phyloP scores from a whole-genome alignment of 768 basidiomycete species.

The Lactarius psammicola region DNA sequence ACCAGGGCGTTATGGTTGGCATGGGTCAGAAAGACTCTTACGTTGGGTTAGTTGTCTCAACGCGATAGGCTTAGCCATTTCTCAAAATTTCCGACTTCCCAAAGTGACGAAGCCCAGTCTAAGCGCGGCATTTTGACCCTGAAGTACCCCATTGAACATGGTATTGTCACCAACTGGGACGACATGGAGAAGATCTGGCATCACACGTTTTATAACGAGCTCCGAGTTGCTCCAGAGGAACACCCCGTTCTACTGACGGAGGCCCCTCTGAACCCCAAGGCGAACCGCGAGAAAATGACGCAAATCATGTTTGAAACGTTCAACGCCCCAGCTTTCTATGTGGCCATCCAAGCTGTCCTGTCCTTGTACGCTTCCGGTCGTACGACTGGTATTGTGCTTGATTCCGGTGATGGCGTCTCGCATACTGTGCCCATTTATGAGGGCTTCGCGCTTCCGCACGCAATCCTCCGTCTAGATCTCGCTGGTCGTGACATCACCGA shows the following conservation, averaged over 20 bases:
- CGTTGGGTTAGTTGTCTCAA: constrained; percentile 60
- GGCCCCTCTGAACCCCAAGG: constrained; percentile 70
- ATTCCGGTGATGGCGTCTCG: constrained; percentile 94
- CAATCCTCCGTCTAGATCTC: constrained; percentile 87
- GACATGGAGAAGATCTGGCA: constrained; percentile 99
- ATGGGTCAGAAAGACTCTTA: constrained; percentile 98
- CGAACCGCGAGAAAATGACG: constrained; percentile 72
- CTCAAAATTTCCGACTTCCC: not conserved
- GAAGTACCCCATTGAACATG: constrained; percentile 93
- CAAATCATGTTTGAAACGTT: constrained; percentile 81
- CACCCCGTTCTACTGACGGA: constrained; percentile 71
- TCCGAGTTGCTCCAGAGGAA: constrained; percentile 74
- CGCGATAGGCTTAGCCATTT: not conserved
- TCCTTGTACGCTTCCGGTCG: constrained; percentile 90
- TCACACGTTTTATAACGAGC: constrained; percentile 89
- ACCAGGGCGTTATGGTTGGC: constrained; percentile 95
- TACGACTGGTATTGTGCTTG: constrained; percentile 91
- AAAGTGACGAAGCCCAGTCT: constrained; percentile 85
- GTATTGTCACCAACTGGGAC: constrained; percentile 97
- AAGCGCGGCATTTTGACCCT: constrained; percentile 93
- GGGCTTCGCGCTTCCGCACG: constrained; percentile 88
- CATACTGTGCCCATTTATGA: constrained; percentile 98
- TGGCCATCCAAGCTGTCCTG: constrained; percentile 69
- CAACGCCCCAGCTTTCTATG: constrained; percentile 73
- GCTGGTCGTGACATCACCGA: constrained; percentile 91